Conservation (phyloP, 169 alveolate genomes). For the Ichthyophthirius multifiliis region DNA sequence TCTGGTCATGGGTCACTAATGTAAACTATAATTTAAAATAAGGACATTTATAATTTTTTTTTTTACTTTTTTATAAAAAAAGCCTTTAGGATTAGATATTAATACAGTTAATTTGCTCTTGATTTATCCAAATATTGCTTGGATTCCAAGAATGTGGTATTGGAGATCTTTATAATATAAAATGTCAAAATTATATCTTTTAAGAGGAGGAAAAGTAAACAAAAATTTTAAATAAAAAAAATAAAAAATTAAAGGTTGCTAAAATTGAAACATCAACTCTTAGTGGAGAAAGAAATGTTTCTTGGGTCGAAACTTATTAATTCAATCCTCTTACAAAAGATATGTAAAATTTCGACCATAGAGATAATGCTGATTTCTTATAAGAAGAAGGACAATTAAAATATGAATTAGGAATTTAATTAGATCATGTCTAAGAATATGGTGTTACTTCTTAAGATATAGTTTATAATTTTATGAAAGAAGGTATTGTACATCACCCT, state of each 20-base stretch:
- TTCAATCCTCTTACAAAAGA: constrained; percentile 60
- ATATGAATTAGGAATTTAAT: constrained; percentile 65
- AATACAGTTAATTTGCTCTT: constrained; percentile 13
- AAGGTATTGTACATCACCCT: constrained; percentile 75
- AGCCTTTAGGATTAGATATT: neutral
- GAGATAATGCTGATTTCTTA: constrained; percentile 56
- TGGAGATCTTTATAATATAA: constrained; percentile 63
- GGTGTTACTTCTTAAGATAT: constrained; percentile 64
- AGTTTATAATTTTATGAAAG: constrained; percentile 71
- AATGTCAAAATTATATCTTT: constrained; percentile 49
- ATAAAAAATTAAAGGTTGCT: constrained; percentile 45
- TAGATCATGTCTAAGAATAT: constrained; percentile 65
- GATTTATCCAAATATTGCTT: constrained; percentile 38
- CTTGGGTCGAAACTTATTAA: constrained; percentile 69
- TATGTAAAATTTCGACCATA: constrained; percentile 57
- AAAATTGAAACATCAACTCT: constrained; percentile 53
- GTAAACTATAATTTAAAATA: neutral
- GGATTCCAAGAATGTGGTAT: constrained; percentile 74
- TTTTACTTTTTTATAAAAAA: neutral
- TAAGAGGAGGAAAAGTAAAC: constrained; percentile 65
- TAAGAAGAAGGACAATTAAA: constrained; percentile 61
- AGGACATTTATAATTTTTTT: neutral
- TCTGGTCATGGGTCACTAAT: constrained; percentile 61
- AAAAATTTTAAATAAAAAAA: too few species aligned
- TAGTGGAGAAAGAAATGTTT: constrained; percentile 51